A percentile compares a stretch with the other conserved stretches of the same genome.
phyloP scores from a whole-genome alignment of 208 protist species.

The Leishmania braziliensis region DNA sequence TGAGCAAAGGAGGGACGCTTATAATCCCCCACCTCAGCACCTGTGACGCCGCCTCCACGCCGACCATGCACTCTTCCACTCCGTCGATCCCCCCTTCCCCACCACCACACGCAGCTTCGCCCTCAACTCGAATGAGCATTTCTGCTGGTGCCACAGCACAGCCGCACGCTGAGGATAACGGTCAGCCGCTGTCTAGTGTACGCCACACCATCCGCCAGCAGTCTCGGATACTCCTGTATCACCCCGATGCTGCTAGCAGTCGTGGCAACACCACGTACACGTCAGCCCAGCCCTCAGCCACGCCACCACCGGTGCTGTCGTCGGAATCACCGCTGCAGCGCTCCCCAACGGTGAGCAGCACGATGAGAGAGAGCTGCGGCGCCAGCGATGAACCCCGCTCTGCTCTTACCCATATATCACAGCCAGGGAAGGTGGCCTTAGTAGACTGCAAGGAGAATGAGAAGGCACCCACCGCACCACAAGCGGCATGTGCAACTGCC shows the following conservation, averaged over 20 bases:
- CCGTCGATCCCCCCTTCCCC: neutral
- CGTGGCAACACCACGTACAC: neutral
- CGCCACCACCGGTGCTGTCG: neutral
- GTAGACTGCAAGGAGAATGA: neutral
- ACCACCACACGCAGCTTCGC: slow-evolving; percentile 8
- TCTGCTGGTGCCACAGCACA: neutral
- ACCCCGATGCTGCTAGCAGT: neutral
- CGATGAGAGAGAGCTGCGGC: no score
- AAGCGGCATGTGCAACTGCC: neutral
- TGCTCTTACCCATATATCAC: neutral
- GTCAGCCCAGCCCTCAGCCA: neutral
- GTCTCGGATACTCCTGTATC: neutral
- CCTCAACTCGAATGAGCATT: neutral
- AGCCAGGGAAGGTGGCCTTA: neutral
- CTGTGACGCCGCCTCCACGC: neutral
- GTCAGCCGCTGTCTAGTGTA: neutral
- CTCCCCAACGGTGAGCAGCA: neutral
- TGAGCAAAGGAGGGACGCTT: neutral
- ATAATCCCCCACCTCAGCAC: neutral
- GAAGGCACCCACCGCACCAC: neutral
- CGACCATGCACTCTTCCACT: neutral
- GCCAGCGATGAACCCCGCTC: neutral
- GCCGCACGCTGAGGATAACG: neutral
- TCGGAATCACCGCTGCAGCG: neutral
- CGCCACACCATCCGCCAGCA: no score